Percentiles rank a stretch among this genome's conserved stretches.
phyloP scores from a whole-genome alignment of 352 stramenopile genomes.

The Phytophthora meadii region DNA sequence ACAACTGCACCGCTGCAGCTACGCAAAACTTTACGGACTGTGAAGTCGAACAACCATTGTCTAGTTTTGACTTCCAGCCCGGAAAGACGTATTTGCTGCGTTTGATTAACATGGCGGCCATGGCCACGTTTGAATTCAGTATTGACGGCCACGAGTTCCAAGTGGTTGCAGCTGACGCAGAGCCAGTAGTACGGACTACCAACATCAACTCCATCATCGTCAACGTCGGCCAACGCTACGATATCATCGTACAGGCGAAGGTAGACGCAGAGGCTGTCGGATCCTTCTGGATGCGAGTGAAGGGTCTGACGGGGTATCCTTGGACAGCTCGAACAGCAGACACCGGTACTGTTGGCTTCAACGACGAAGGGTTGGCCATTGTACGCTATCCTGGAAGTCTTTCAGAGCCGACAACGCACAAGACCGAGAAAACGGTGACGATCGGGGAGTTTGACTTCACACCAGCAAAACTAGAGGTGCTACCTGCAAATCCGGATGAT shows the following conservation, averaged over 20 bases:
- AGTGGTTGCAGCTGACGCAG: slow-evolving; percentile 34
- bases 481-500: slow-evolving; percentile 19
- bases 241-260: slow-evolving; percentile 35
- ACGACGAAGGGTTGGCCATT: slow-evolving; percentile 32
- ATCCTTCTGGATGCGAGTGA: slow-evolving; percentile 38
- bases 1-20: slow-evolving; percentile 30
- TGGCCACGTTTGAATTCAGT: slow-evolving; percentile 41
- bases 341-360: slow-evolving; percentile 21
- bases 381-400: slow-evolving; percentile 17
- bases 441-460: slow-evolving; percentile 39
- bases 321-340: slow-evolving; percentile 18
- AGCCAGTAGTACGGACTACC: slow-evolving; percentile 16
- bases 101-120: slow-evolving; percentile 39
- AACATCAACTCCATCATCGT: slow-evolving; percentile 30
- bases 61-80: slow-evolving; percentile 26
- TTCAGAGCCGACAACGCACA: slow-evolving; percentile 23
- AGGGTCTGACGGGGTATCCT: slow-evolving; percentile 21
- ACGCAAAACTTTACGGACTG: slow-evolving; percentile 24
- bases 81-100: slow-evolving; percentile 37
- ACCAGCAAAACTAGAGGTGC: slow-evolving; percentile 17
- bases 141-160: slow-evolving; percentile 44
- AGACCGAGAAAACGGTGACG: slow-evolving; percentile 11
- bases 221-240: slow-evolving; percentile 39
- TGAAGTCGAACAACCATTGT: slow-evolving; percentile 13
- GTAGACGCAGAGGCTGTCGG: slow-evolving; percentile 1